A percentile compares a stretch with the other conserved stretches of the same genome.
These are phyloP conservation scores for Mucor lusitanicus DNA, from an alignment of 371 early-diverging fungal genomes.

Conservation along the genomic window DNA sequence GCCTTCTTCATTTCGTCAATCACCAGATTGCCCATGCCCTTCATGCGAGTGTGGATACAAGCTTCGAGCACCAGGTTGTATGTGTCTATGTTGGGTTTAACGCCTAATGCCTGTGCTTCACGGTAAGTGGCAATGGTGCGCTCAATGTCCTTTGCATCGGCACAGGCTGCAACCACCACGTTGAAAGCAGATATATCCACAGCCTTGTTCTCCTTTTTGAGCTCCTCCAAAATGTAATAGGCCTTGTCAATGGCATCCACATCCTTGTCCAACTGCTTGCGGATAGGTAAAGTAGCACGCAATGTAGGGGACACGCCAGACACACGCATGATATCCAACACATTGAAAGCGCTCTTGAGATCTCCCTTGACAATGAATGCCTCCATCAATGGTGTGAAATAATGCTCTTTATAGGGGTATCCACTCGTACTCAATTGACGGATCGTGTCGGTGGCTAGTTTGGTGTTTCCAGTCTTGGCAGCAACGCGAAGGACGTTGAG, in stretches of 20 bases:
- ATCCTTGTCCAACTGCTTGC: constrained; percentile 22
- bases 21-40: constrained; percentile 57
- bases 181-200: constrained; percentile 68
- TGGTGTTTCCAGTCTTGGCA: constrained; percentile 56
- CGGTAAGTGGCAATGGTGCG: constrained; percentile 59
- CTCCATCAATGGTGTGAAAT: constrained; percentile 72
- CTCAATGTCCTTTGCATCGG: constrained; percentile 48
- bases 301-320: constrained; percentile 50
- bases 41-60: constrained; percentile 54
- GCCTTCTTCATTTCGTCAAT: constrained; percentile 61
- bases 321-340: constrained; percentile 66
- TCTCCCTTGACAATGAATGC: constrained; percentile 59
- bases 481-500: constrained; percentile 62
- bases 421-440: constrained; percentile 55
- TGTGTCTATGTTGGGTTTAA: constrained; percentile 60
- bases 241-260: constrained; percentile 51
- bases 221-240: constrained; percentile 53
- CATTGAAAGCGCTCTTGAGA: constrained; percentile 65
- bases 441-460: constrained; percentile 62
- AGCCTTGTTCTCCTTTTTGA: constrained; percentile 45
- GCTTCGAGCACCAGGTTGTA: constrained; percentile 65
- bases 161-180: constrained; percentile 61
- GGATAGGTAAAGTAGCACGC: constrained; percentile 44
- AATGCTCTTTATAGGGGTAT: constrained; percentile 63
- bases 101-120: constrained; percentile 48